A percentile compares a stretch with the other conserved stretches of the same genome.
Conservation (phyloP, 148 eudicot genomes). For the Amaranthus hypochondriacus region DNA sequence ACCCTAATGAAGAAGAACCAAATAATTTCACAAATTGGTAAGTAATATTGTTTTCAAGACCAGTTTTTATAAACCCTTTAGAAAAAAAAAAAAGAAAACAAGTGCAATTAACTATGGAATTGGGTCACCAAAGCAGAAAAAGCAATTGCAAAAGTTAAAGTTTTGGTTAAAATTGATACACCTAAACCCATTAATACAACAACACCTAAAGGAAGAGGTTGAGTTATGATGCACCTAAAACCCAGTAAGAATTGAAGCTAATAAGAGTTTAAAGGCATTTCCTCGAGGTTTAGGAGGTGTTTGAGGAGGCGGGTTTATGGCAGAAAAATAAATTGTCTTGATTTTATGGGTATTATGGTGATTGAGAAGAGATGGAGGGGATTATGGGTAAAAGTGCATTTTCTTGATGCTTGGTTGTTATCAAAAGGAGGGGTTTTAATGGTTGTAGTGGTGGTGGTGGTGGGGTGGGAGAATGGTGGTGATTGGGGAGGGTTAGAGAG, state of each 20-base stretch:
- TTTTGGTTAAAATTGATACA: conserved; percentile 72
- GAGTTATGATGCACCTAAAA: conserved; percentile 71
- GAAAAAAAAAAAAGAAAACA: conserved; percentile 71
- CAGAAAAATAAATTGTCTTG: too few species aligned
- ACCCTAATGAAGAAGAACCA: conserved; percentile 67
- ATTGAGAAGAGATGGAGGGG: conserved; percentile 1
- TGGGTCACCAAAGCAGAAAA: conserved; percentile 93
- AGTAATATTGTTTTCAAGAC: conserved; percentile 75
- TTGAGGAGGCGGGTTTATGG: conserved; percentile 8
- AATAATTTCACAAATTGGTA: conserved; percentile 68
- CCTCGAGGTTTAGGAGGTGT: conserved; percentile 44
- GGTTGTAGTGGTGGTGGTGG: conserved; percentile 12
- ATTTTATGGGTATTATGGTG: conserved; percentile 23
- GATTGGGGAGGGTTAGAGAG: too few species aligned
- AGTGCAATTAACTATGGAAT: conserved; percentile 89
- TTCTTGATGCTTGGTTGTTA: not conserved
- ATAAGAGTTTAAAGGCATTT: conserved; percentile 54
- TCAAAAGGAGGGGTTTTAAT: conserved; percentile 12
- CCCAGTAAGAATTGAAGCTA: conserved; percentile 66
- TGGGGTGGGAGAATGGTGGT: conserved; percentile 13
- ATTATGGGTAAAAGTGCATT: conserved; percentile 10
- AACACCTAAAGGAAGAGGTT: conserved; percentile 86
- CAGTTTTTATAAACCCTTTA: conserved; percentile 85
- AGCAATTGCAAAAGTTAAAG: conserved; percentile 79
- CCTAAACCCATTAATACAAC: conserved; percentile 81